Evolutionary conservation across 75 land plant genomes (phyloP).

Genomic region (Pinus albicaulis): DNA sequence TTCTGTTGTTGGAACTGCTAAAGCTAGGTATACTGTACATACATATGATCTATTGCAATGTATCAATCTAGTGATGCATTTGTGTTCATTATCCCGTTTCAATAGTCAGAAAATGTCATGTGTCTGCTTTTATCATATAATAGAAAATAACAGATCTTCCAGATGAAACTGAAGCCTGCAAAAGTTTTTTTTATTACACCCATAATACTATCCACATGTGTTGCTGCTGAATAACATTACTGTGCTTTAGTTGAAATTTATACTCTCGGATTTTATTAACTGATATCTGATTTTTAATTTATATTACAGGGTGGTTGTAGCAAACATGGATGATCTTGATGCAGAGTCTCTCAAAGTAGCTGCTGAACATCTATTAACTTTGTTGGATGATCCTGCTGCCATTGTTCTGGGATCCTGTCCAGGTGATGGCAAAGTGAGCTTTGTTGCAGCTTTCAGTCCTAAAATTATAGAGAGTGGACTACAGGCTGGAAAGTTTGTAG

Average conservation of each 20-base stretch:
- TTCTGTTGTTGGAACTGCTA: slow-evolving; percentile 50
- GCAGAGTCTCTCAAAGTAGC: slow-evolving; percentile 81
- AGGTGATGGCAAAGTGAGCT: slow-evolving; percentile 80
- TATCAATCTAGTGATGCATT: neutral
- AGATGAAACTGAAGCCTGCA: neutral
- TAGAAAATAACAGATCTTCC: neutral
- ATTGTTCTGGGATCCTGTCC: slow-evolving; percentile 76
- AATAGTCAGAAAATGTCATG: neutral
- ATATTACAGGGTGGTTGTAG: slow-evolving; percentile 72
- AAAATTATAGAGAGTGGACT: slow-evolving; percentile 68
- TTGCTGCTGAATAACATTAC: neutral
- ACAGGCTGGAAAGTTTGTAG: slow-evolving; percentile 89
- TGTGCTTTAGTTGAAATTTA: neutral
- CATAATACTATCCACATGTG: neutral
- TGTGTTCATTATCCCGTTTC: neutral
- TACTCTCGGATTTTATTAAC: neutral
- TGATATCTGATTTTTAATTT: neutral
- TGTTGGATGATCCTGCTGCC: slow-evolving; percentile 78
- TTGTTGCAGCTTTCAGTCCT: slow-evolving; percentile 87
- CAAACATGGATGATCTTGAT: slow-evolving; percentile 68
- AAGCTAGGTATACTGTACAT: slow-evolving; percentile 44
- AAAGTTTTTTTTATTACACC: neutral
- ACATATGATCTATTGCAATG: neutral
- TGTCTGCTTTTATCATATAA: neutral
- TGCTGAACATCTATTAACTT: slow-evolving; percentile 64